phyloP scores from a whole-genome alignment of 2,329 filamentous ascomycete species.

The Talaromyces sp. region DNA sequence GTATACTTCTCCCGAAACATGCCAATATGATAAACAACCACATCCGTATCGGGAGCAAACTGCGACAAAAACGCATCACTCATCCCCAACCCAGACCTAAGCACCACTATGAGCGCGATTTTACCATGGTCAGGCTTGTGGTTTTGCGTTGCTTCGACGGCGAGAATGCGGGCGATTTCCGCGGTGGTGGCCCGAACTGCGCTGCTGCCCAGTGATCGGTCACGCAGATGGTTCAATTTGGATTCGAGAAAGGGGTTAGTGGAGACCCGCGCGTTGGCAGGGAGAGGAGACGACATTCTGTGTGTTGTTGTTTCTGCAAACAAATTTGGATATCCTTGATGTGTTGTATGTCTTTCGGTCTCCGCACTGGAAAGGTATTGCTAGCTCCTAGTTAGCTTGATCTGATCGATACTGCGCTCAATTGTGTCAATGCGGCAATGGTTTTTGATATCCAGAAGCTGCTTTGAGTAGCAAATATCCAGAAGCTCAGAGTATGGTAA shows the following conservation, averaged over 20 bases:
- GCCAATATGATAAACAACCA: slow-evolving; percentile 29
- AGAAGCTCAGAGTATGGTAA: background rate
- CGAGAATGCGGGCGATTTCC: slow-evolving; percentile 20
- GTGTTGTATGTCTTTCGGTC: background rate
- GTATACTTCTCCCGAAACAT: slow-evolving; percentile 28
- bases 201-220: slow-evolving; percentile 20
- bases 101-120: slow-evolving; percentile 26
- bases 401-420: background rate
- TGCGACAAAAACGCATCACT: slow-evolving; percentile 33
- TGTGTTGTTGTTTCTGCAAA: background rate
- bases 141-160: slow-evolving; percentile 20
- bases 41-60: slow-evolving; percentile 26
- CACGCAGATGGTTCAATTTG: slow-evolving; percentile 20
- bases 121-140: slow-evolving; percentile 13
- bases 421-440: background rate
- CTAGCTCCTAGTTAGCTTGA: background rate
- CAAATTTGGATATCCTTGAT: background rate
- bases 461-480: background rate
- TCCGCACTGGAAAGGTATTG: background rate
- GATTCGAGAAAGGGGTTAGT: slow-evolving; percentile 20
- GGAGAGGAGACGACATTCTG: slow-evolving; percentile 10
- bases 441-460: no score
- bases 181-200: slow-evolving; percentile 20
- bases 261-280: slow-evolving; percentile 19
- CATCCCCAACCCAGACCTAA: slow-evolving; percentile 41